Conservation (phyloP, 192 early-diverging fungal species). For the Backusella sp. region DNA sequence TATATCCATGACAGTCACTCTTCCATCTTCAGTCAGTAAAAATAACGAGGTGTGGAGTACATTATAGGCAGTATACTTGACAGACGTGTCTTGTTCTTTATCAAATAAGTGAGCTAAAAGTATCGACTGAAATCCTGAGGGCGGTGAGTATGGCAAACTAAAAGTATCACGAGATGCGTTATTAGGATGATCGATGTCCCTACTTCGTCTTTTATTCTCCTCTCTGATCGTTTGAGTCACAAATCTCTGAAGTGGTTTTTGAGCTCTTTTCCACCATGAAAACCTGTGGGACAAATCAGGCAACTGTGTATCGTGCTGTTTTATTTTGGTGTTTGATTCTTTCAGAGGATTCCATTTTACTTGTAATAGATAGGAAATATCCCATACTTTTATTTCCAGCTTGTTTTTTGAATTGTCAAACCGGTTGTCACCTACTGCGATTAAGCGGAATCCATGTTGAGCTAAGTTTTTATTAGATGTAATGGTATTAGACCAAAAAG, state of each 20-base stretch:
- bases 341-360: conserved; percentile 24
- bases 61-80: conserved; percentile 39
- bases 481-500: conserved; percentile 5
- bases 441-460: conserved; percentile 16
- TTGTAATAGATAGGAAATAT: conserved; percentile 20
- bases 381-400: conserved; percentile 33
- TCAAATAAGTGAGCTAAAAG: conserved; percentile 3
- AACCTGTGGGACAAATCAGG: background rate
- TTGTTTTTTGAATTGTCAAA: conserved; percentile 18
- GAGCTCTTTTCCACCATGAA: conserved; percentile 21
- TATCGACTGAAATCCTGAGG: background rate
- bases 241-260: conserved; percentile 2
- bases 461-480: background rate
- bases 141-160: conserved; percentile 4
- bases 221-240: conserved; percentile 12
- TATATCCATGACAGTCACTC: conserved; percentile 32
- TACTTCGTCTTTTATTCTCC: background rate
- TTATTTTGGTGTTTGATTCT: background rate
- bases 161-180: background rate
- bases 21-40: conserved; percentile 36
- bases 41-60: conserved; percentile 29
- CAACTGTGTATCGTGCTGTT: background rate
- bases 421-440: conserved; percentile 30
- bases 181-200: background rate
- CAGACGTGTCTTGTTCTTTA: conserved; percentile 12